phyloP scores from a whole-genome alignment of 768 basidiomycete species.

The Leccinum uliginosum region DNA sequence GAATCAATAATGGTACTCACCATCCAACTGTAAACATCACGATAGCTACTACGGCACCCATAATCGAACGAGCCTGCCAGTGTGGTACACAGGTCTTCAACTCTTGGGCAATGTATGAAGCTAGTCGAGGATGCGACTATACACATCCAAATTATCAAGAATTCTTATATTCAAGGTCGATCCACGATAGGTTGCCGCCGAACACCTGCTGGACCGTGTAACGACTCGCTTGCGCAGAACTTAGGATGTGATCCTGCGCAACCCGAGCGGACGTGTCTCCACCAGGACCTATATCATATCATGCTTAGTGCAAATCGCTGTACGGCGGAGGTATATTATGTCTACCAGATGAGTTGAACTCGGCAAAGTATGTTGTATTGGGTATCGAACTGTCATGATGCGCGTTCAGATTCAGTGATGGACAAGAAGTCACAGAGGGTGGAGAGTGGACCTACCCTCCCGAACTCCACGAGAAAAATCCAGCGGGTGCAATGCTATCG shows the following conservation, averaged over 20 bases:
- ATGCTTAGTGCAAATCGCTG: neutral
- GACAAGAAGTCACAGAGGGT: neutral
- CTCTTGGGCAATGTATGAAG: neutral
- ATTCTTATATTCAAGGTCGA: neutral
- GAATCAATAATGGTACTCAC: too few species aligned
- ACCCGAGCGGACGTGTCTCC: neutral
- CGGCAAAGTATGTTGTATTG: neutral
- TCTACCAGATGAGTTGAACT: neutral
- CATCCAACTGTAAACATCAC: neutral
- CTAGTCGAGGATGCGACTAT: neutral
- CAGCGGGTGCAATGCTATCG: slow-evolving; percentile 48
- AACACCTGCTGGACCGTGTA: neutral
- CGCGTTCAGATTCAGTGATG: neutral
- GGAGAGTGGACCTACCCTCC: slow-evolving; percentile 12
- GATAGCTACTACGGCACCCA: neutral
- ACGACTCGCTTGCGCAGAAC: neutral
- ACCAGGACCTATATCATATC: neutral
- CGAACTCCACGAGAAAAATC: slow-evolving; percentile 44
- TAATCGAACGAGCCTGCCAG: neutral
- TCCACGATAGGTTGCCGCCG: neutral
- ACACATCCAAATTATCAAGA: neutral
- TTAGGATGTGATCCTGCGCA: neutral
- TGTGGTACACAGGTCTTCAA: neutral
- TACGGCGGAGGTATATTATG: too few species aligned
- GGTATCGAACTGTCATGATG: neutral